Base-by-base conservation (phyloP, 2,329 filamentous ascomycete species). In the Arthrobotrys sinensis region DNA sequence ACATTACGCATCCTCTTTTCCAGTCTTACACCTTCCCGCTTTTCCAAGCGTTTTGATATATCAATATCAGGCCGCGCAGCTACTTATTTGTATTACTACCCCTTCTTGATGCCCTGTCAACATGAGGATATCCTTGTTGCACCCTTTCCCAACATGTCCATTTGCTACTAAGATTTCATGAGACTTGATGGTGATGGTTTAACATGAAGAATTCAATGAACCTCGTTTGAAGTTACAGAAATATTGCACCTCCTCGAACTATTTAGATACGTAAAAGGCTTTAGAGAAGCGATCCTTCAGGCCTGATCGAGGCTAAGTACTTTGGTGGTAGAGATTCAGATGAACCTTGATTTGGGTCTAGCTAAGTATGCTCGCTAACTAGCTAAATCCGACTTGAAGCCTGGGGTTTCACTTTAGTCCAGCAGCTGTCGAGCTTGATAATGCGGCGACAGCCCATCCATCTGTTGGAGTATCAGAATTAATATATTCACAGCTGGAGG, bases 141-240 rank as follows among this genome's bases (percentile, higher is more conserved):
- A 16, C 45, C n/a, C 32, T 46, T 40, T 65, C 24, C 34, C 32
- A 34, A 12, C 19, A 19, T 60, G 6, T 60, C 11, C n/a, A 34
- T 70, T 28, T 40, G 38, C 57, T 32, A 8, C 4, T 50, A 5
- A 1, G 38, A 60, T 50, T 24, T n/a, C 45, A 66, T 77, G 48
- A 52, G 50, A 57, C 55, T 50, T 12, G 28, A 48, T 38, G 24
- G 53, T 53, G 34, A 38, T 19, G 28, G 32, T 68, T 62, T 52
- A 53, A 40, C 52, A 63, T 57, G 50, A 73, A 64, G 19, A 73
- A 55, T 65, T 52, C 28, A 34, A 46, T 60, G 16, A 45, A 62
- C 45, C 38, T 48, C 34, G 46, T 38, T 38, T 53, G 7, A 34
- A 34, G 24, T 52, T 16, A 32, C 12, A 16, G 28, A 6, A 28